Conservation (phyloP, 768 basidiomycete species). For the Xanthoconium purpureum region DNA sequence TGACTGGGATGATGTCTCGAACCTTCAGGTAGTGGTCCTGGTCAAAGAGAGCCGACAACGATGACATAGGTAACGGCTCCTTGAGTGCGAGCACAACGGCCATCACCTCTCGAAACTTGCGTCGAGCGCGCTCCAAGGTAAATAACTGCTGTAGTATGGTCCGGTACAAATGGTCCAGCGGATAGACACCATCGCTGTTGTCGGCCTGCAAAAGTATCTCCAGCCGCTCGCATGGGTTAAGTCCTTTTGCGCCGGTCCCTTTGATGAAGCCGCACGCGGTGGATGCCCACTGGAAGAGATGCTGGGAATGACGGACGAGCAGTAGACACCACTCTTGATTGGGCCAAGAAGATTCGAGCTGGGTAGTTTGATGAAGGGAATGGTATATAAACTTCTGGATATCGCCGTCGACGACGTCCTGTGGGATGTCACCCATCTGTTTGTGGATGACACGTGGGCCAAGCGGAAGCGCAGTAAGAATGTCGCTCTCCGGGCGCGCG, state of each 20-base stretch:
- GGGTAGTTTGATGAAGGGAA: not conserved
- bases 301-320: too few species aligned
- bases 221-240: not conserved
- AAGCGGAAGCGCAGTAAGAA: slow-evolving; percentile 9
- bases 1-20: not conserved
- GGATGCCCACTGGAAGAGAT: too few species aligned
- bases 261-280: slow-evolving; percentile 7
- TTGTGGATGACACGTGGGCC: not conserved
- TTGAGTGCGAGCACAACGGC: not conserved
- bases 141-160: too few species aligned
- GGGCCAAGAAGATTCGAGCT: not conserved
- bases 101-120: slow-evolving; percentile 1
- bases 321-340: not conserved
- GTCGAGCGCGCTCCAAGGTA: not conserved
- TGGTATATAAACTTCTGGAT: not conserved
- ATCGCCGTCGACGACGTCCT: not conserved
- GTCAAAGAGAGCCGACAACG: not conserved
- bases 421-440: slow-evolving; percentile 6
- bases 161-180: not conserved
- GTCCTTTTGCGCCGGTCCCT: not conserved
- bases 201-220: not conserved
- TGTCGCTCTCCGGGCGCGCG: slow-evolving; percentile 4
- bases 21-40: not conserved
- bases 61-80: not conserved
- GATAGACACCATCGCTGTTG: not conserved